phyloP scores from a whole-genome alignment of 805 yeast species.

The Lipomyces sp. region DNA sequence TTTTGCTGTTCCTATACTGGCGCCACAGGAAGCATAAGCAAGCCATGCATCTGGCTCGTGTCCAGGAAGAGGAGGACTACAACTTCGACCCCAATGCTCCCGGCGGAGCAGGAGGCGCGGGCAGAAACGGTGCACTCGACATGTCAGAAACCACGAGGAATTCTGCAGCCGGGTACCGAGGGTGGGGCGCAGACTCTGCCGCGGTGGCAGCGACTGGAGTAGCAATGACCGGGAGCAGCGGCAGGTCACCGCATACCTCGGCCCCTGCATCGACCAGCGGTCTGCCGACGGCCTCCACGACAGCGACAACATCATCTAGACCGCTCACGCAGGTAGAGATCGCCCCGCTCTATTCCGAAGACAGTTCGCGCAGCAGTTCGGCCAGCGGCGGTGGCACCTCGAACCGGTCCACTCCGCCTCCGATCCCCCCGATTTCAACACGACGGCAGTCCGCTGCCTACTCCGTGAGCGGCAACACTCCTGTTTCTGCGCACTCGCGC shows the following conservation, averaged over 20 bases:
- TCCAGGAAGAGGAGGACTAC: conserved; percentile 21
- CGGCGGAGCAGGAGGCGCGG: conserved; percentile 6
- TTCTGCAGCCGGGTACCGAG: conserved; percentile 16
- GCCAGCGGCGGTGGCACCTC: too few relatives aligned
- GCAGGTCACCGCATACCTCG: too few relatives aligned
- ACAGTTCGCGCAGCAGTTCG: too few relatives aligned
- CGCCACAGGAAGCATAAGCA: conserved; percentile 9
- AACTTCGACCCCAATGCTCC: conserved; percentile 9
- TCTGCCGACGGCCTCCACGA: too few relatives aligned
- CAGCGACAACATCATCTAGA: too few relatives aligned
- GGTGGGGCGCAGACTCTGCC: conserved; percentile 25
- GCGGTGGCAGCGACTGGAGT: not conserved
- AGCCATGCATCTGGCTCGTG: not conserved
- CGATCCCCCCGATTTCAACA: conserved; percentile 19
- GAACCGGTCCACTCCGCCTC: conserved; percentile 14
- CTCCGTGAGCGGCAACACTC: not conserved
- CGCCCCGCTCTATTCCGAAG: too few relatives aligned
- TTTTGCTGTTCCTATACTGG: conserved; percentile 4
- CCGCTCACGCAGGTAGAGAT: too few relatives aligned
- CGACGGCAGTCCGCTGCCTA: conserved; percentile 10
- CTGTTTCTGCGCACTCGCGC: not conserved
- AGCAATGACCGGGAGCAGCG: too few relatives aligned
- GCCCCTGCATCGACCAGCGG: too few relatives aligned
- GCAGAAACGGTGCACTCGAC: conserved; percentile 5
- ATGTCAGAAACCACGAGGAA: conserved; percentile 12